Base-by-base conservation (phyloP, 2,329 filamentous ascomycete genomes). In the Tolypocladium endophyticum region DNA sequence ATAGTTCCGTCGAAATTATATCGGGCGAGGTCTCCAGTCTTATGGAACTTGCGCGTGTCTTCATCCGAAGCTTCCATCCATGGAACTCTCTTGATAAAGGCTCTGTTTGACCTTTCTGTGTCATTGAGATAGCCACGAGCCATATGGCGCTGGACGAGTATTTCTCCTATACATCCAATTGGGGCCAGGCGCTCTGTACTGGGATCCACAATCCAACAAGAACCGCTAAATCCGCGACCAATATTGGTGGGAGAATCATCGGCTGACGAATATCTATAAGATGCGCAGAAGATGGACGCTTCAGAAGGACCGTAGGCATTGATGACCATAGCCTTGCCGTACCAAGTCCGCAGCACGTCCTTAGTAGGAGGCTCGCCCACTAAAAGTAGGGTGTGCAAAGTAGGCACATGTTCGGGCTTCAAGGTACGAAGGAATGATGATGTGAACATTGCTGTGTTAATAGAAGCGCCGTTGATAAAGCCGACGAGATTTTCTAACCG, bases 1-100 rank as follows among this genome's bases (percentile, higher is more conserved):
- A 68, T 50, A 18, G 39, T 59, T 8, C 63, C 64, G 52, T 65
- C 63, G 5, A 47, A 65, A 43, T 73, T 66, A 36, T 77, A 77
- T 54, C 67, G 54, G 1, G 63, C 64, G 18, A 63, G 47, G 50
- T 67, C 65, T 14, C 65, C 65, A 1, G 66, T 65, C 39, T 53
- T 60, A 55, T 67, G 58, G 20, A 6, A 41, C 1, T n/a, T 41
- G 12, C 39, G 36, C 11, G 11, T 14, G 12, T 14, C 16, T 7
- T 16, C 20, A 2, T 23, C 18, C 16, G 39, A 20, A n/a, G 39
- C 39, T 33, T 33, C 30, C 16, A 41, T 2, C 14, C 20, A 7
- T 20, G 14, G 20, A 20, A 7, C 45, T 3, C 23, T 47, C 3
- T 47, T 3, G 1, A 47, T 47, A 8, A 41, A 41, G 6, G 14